Conservation (phyloP, 2,329 filamentous ascomycete species). For the Colletotrichum navitas region DNA sequence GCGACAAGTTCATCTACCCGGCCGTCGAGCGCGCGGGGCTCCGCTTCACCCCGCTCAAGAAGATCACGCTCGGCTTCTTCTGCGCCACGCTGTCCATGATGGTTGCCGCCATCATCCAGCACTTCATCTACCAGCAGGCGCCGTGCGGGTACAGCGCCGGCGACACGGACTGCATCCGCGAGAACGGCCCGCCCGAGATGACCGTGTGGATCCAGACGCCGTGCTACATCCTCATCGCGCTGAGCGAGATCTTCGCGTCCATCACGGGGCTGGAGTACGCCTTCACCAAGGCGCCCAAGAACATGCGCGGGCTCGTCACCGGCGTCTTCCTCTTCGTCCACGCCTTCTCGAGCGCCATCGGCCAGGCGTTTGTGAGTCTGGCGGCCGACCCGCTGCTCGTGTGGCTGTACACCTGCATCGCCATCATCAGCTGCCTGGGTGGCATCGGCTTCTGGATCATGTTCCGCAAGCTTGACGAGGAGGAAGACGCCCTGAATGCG, state of each 20-base stretch:
- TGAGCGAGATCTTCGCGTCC: slow-evolving; percentile 49
- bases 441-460: slow-evolving; percentile 71
- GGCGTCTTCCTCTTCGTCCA: slow-evolving; percentile 69
- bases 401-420: slow-evolving; percentile 73
- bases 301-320: slow-evolving; percentile 72
- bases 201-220: slow-evolving; percentile 65
- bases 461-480: slow-evolving; percentile 67
- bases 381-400: slow-evolving; percentile 67
- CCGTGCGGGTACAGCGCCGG: slow-evolving; percentile 61
- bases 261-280: slow-evolving; percentile 70
- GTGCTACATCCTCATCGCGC: slow-evolving; percentile 48
- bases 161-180: slow-evolving; percentile 58
- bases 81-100: slow-evolving; percentile 47
- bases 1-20: slow-evolving; percentile 72
- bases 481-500: slow-evolving; percentile 74
- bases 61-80: slow-evolving; percentile 61
- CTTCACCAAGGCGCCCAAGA: slow-evolving; percentile 73
- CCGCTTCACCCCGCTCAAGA: slow-evolving; percentile 73
- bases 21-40: slow-evolving; percentile 66
- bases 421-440: slow-evolving; percentile 68
- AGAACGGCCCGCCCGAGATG: slow-evolving; percentile 55
- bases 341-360: slow-evolving; percentile 69
- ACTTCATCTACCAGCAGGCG: slow-evolving; percentile 66
- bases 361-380: slow-evolving; percentile 56
- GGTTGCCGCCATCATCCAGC: slow-evolving; percentile 54